Percentiles rank a stretch among this genome's conserved stretches.
Evolutionary conservation across 345 rosid species (phyloP).

Genomic region (Camelina sativa): DNA sequence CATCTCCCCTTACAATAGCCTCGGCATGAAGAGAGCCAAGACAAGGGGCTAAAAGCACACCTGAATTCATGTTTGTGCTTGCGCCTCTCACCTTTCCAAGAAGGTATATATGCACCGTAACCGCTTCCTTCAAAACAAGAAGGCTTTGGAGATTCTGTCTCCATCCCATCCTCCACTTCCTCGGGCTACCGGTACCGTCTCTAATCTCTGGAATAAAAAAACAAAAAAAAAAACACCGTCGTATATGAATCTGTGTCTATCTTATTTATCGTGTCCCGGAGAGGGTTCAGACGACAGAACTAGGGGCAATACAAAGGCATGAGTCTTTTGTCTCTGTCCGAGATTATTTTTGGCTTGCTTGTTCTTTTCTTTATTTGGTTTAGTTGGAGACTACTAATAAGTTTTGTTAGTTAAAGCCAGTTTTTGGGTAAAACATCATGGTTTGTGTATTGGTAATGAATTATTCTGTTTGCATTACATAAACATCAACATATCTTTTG

Average conservation of each 20-base stretch:
- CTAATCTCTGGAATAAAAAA: slow-evolving; percentile 42
- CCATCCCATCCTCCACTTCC: slow-evolving; percentile 34
- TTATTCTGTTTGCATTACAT: slow-evolving; percentile 39
- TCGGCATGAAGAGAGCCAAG: slow-evolving; percentile 98
- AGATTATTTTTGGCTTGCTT: slow-evolving; percentile 38
- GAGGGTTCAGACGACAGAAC: slow-evolving; percentile 34
- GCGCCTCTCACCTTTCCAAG: slow-evolving; percentile 41
- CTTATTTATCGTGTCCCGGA: slow-evolving; percentile 34
- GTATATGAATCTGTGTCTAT: slow-evolving; percentile 37
- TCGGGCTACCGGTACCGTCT: slow-evolving; percentile 39
- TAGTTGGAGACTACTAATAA: slow-evolving; percentile 34
- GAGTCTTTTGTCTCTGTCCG: slow-evolving; percentile 29
- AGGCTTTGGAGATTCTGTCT: slow-evolving; percentile 40
- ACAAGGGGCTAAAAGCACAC: slow-evolving; percentile 68
- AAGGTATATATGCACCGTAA: slow-evolving; percentile 43
- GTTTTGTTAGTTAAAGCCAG: slow-evolving; percentile 35
- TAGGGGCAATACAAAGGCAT: slow-evolving; percentile 26
- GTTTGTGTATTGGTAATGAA: slow-evolving; percentile 39
- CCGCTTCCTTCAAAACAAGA: slow-evolving; percentile 41
- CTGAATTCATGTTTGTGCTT: neutral
- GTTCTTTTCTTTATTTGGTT: slow-evolving; percentile 22
- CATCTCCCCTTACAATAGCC: slow-evolving; percentile 89
- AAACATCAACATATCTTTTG: slow-evolving; percentile 26
- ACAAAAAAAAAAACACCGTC: slow-evolving; percentile 13
- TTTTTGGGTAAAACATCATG: slow-evolving; percentile 30